Base-by-base conservation (phyloP, 2,329 filamentous ascomycete genomes). In the Fusarium fracticaudum region DNA sequence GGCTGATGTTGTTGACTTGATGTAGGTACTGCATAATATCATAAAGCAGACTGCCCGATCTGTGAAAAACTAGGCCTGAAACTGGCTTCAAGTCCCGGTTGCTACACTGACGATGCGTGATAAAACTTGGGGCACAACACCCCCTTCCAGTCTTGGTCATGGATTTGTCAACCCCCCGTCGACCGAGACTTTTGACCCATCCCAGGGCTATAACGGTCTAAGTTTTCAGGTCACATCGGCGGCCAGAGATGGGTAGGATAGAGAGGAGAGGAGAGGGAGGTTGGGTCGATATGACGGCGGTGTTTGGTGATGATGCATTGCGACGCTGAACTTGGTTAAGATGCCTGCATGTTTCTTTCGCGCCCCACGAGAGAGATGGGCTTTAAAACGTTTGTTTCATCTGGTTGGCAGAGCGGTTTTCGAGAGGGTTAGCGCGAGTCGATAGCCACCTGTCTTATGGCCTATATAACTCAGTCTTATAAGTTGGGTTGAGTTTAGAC, bases 401-500 rank as follows among this genome's bases (percentile, higher is more conserved):
- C 69, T 76, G 76, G 75, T 77, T 78, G 77, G 76, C 64, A 74
- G 68, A 76, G 59, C 31, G 44, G 31, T 71, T 60, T 57, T 67
- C 51, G 55, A 68, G 67, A 40, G 40, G 41, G 54, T 45, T 78
- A 78, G 76, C 73, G 73, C 59, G 64, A 53, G 50, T 60, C 64
- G 70, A 76, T 78, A 78, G 50, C 71, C 71, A 67, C 72, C 73
- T 75, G 73, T 78, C 62, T 77, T 78, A 78, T 75, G 72, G 68
- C 63, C 76, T 78, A 78, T 78, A 78, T 77, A 63, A 69, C 63
- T 26, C 50, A 67, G 68, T 69, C 45, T 69, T 78, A 77, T 78
- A 69, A 70, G 66, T 72, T 66, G 57, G 57, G 57, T 69, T 62
- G 58, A 53, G 41, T 47, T 60, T 59, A 53, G 64, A 63, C 60